These are phyloP conservation scores for Tausonia pullulans DNA, from an alignment of 1,284 basidiomycete genomes.

Conservation along the genomic window DNA sequence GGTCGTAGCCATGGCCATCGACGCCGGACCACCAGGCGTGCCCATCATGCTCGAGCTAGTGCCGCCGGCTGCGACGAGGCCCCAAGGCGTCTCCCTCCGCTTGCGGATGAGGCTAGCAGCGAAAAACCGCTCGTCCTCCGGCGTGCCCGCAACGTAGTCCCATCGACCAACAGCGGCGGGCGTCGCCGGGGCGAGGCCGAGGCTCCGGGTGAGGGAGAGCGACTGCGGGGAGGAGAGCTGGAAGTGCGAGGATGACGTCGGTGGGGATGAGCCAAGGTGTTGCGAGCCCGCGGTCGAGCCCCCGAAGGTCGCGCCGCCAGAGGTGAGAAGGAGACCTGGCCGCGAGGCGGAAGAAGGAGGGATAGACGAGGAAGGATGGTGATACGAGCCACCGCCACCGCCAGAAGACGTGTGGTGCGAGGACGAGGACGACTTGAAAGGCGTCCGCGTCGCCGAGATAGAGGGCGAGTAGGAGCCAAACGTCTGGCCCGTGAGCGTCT, in stretches of 20 bases:
- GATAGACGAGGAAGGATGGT: not conserved
- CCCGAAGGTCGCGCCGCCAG: not conserved
- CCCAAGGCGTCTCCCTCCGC: too few relatives aligned
- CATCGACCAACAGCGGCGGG: not conserved
- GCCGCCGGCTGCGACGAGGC: too few relatives aligned
- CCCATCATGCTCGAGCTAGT: too few relatives aligned
- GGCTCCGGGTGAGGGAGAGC: constrained; percentile 2
- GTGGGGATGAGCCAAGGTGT: not conserved
- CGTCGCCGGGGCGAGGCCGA: constrained; percentile 15
- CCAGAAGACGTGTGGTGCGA: not conserved
- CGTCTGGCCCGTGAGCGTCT: constrained; percentile 1
- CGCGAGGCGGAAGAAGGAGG: not conserved
- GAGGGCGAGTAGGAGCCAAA: constrained; percentile 7
- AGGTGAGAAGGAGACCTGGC: not conserved
- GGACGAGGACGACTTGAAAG: constrained; percentile 11
- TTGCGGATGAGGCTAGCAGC: too few relatives aligned
- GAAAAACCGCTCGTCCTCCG: too few relatives aligned
- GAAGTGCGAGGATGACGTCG: not conserved
- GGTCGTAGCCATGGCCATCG: too few relatives aligned
- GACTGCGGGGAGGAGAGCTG: constrained; percentile 13
- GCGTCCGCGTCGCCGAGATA: constrained; percentile 13
- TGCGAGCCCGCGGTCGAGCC: not conserved
- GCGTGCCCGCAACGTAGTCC: too few relatives aligned
- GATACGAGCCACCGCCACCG: not conserved
- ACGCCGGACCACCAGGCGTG: too few relatives aligned